A percentile compares a stretch with the other conserved stretches of the same genome.
phyloP scores from a whole-genome alignment of 2,329 filamentous ascomycete species.

The Coniosporium tulheliwenetii region DNA sequence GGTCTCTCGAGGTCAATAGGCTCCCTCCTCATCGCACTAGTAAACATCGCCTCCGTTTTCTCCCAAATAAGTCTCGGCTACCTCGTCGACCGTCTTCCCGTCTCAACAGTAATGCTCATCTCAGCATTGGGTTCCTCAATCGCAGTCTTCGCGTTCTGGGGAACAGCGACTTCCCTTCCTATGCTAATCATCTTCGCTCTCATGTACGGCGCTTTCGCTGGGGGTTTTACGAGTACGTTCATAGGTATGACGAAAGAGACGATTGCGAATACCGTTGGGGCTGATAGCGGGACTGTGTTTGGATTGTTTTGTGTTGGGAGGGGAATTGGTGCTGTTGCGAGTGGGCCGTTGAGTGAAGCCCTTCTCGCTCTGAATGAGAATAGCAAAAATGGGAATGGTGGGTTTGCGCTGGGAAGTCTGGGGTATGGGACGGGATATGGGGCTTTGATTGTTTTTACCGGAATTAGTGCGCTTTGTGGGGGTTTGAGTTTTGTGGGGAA shows the following conservation, averaged over 20 bases:
- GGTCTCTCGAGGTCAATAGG: slow-evolving; percentile 11
- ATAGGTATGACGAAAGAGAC: slow-evolving; percentile 2
- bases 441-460: slow-evolving; percentile 25
- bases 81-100: slow-evolving; percentile 25
- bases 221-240: slow-evolving; percentile 22
- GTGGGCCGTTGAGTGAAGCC: slow-evolving; percentile 35
- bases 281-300: slow-evolving; percentile 33
- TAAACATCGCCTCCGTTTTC: slow-evolving; percentile 19
- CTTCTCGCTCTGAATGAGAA: slow-evolving; percentile 16
- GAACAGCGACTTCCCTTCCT: slow-evolving; percentile 21
- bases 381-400: slow-evolving; percentile 18
- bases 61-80: slow-evolving; percentile 20
- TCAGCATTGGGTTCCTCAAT: slow-evolving; percentile 24
- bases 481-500: slow-evolving; percentile 4
- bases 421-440: slow-evolving; percentile 28
- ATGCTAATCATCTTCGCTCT: slow-evolving; percentile 24
- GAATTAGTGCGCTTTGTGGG: slow-evolving; percentile 20
- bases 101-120: slow-evolving; percentile 24
- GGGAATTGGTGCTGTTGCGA: slow-evolving; percentile 34
- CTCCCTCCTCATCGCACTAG: slow-evolving; percentile 17
- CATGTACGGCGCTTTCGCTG: slow-evolving; percentile 29
- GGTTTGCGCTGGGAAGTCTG: slow-evolving; percentile 12
- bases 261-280: not conserved
- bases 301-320: slow-evolving; percentile 31
- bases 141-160: slow-evolving; percentile 31